Conservation (phyloP, 805 yeast genomes). For the Tetrapisispora taiwanensis region DNA sequence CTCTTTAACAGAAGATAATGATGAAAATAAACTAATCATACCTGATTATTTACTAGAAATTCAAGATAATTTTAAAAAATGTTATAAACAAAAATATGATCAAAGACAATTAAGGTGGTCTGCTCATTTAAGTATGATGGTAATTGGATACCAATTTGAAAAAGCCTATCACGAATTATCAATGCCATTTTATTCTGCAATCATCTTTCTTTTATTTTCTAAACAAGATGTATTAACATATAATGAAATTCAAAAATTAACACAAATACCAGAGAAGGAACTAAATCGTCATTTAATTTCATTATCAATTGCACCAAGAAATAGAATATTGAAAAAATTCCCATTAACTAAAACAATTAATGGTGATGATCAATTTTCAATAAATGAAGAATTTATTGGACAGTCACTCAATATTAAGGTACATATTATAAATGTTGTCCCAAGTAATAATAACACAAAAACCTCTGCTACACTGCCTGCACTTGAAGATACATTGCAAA, state of each 20-base stretch:
- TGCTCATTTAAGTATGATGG: constrained; percentile 74
- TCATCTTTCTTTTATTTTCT: constrained; percentile 64
- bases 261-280: constrained; percentile 66
- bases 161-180: constrained; percentile 65
- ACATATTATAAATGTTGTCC: constrained; percentile 9
- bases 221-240: constrained; percentile 46
- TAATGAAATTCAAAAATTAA: constrained; percentile 50
- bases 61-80: constrained; percentile 38
- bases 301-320: constrained; percentile 71
- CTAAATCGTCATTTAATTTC: constrained; percentile 71
- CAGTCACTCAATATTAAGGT: constrained; percentile 65
- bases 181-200: constrained; percentile 72
- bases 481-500: constrained; percentile 42
- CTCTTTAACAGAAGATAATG: constrained; percentile 3
- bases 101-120: constrained; percentile 69
- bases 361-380: constrained; percentile 49
- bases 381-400: constrained; percentile 61
- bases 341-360: constrained; percentile 70
- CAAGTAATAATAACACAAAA: background rate
- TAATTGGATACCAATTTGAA: constrained; percentile 60
- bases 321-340: constrained; percentile 59
- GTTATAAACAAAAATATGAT: constrained; percentile 40
- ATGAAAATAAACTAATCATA: constrained; percentile 28
- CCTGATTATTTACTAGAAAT: constrained; percentile 38
- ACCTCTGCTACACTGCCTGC: constrained; percentile 1